Percentiles rank a stretch among this genome's conserved stretches.
These are phyloP conservation scores for Boletus subcaerulescens DNA, from an alignment of 768 basidiomycete genomes.

Conservation along the genomic window DNA sequence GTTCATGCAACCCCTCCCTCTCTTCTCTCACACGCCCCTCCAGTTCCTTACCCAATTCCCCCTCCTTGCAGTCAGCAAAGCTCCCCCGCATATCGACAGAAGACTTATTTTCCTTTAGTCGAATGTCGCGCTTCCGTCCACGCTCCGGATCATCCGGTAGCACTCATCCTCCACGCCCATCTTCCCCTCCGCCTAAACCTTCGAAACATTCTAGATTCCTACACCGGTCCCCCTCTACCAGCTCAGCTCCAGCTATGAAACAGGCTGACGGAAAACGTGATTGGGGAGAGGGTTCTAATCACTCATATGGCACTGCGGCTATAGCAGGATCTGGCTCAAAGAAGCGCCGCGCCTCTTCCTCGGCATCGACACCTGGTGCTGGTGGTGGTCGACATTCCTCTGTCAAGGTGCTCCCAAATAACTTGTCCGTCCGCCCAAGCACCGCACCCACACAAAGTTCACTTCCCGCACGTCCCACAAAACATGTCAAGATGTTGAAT, in stretches of 20 bases:
- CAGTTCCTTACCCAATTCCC: constrained; percentile 15
- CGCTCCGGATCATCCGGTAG: constrained; percentile 17
- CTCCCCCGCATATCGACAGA: constrained; percentile 26
- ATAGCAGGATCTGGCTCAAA: constrained; percentile 3
- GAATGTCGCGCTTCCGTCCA: constrained; percentile 30
- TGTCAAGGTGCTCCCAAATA: constrained; percentile 1
- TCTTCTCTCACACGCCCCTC: constrained; percentile 13
- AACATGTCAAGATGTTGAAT: constrained; percentile 70
- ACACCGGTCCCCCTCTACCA: constrained; percentile 21
- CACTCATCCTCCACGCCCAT: background rate
- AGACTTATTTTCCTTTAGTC: constrained; percentile 29
- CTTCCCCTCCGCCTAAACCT: constrained; percentile 16
- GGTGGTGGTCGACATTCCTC: constrained; percentile 30
- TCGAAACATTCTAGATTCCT: constrained; percentile 12
- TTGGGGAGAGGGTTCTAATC: constrained; percentile 1
- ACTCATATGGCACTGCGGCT: background rate
- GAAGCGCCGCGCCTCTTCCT: constrained; percentile 25
- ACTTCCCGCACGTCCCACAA: constrained; percentile 11
- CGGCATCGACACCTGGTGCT: constrained; percentile 19
- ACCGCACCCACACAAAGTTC: constrained; percentile 13
- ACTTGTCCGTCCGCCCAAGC: constrained; percentile 1
- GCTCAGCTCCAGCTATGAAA: constrained; percentile 9
- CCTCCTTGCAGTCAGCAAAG: constrained; percentile 5
- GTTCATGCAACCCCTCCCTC: constrained; percentile 9
- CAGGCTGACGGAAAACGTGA: background rate